Conservation (phyloP, 2,329 filamentous ascomycete species). For the Diaporthe vaccinii region DNA sequence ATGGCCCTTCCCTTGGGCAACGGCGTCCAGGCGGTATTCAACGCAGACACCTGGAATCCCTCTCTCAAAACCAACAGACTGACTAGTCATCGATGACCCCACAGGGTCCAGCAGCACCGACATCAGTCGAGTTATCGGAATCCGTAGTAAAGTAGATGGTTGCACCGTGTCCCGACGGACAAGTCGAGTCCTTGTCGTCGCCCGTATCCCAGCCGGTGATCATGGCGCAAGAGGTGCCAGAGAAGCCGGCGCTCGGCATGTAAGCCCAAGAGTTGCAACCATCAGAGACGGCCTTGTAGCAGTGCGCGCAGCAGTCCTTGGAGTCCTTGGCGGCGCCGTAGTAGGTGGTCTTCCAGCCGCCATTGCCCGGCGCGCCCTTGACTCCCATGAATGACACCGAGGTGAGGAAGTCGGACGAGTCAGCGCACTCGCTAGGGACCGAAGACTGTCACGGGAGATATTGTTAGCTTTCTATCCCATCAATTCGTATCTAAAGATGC, state of each 20-base stretch:
- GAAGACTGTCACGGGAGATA: neutral
- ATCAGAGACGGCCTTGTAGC: constrained; percentile 13
- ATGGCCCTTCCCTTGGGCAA: neutral
- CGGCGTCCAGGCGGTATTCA: neutral
- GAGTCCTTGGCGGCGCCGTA: constrained; percentile 23
- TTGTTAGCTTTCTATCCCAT: no score
- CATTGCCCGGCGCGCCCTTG: constrained; percentile 1
- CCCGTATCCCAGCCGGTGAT: constrained; percentile 36
- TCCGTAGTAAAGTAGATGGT: constrained; percentile 14
- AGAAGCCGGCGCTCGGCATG: constrained; percentile 23
- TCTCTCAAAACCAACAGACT: neutral
- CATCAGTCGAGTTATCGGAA: constrained; percentile 16
- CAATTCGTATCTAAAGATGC: neutral
- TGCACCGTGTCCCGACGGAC: constrained; percentile 31
- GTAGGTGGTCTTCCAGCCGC: constrained; percentile 30
- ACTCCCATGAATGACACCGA: constrained; percentile 37
- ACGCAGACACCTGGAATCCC: neutral
- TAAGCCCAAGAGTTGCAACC: constrained; percentile 39
- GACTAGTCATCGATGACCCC: neutral
- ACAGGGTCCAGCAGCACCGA: constrained; percentile 38
- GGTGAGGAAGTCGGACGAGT: constrained; percentile 32
- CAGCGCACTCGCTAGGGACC: constrained; percentile 28
- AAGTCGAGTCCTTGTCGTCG: constrained; percentile 25
- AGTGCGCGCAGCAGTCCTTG: constrained; percentile 32
- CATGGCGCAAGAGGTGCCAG: constrained; percentile 33